phyloP scores from a whole-genome alignment of 495 filamentous ascomycete genomes.

The Penicillium subrubescens region DNA sequence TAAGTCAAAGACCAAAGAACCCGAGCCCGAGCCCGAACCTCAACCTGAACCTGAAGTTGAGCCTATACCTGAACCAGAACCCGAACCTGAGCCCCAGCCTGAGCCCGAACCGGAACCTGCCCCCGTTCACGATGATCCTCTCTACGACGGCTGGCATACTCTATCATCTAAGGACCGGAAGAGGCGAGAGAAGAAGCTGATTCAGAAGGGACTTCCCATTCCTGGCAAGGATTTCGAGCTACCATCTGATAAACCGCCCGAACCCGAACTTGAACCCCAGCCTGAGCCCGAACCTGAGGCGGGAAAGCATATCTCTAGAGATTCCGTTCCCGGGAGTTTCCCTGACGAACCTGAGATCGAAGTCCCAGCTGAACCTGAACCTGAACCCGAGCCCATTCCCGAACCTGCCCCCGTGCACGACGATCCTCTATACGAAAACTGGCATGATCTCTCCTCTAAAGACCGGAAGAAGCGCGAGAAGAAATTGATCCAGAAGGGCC shows the following conservation, averaged over 20 bases:
- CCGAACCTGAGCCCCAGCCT: conserved; percentile 32
- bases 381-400: conserved; percentile 30
- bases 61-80: conserved; percentile 28
- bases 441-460: conserved; percentile 37
- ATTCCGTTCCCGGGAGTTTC: conserved; percentile 40
- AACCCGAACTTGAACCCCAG: conserved; percentile 26
- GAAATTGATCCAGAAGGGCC: conserved; percentile 45
- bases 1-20: conserved; percentile 27
- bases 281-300: conserved; percentile 17
- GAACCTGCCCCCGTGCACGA: conserved; percentile 29
- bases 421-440: conserved; percentile 43
- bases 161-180: conserved; percentile 43
- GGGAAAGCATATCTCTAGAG: conserved; percentile 28
- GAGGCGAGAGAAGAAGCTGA: conserved; percentile 41
- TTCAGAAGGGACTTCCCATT: conserved; percentile 39
- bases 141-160: conserved; percentile 41
- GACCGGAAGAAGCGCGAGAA: conserved; percentile 45
- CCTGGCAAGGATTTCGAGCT: conserved; percentile 40
- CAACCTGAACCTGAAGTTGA: conserved; percentile 29
- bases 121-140: conserved; percentile 36
- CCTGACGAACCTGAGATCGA: conserved; percentile 21
- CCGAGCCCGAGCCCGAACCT: conserved; percentile 14
- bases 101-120: conserved; percentile 31
- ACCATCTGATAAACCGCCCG: conserved; percentile 13
- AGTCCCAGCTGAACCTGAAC: conserved; percentile 28